A percentile compares a stretch with the other conserved stretches of the same genome.
These are phyloP conservation scores for Mediolabrus comicus DNA, from an alignment of 108 stramenopile genomes.

Conservation along the genomic window DNA sequence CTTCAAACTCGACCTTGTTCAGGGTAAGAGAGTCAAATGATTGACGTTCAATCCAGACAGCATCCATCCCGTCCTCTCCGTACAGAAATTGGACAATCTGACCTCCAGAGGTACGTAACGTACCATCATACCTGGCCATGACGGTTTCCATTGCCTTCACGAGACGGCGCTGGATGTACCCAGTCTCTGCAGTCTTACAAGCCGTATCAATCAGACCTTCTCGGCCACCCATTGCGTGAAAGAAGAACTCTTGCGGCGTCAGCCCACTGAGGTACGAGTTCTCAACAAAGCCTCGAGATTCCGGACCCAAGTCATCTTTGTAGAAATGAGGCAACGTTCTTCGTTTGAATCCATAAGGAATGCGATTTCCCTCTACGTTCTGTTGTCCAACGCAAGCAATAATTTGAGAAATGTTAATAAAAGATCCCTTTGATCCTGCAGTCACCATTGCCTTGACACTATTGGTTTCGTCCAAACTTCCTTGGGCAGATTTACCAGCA, in stretches of 20 bases:
- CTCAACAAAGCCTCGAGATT: constrained; percentile 98
- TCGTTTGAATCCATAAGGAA: constrained; percentile 96
- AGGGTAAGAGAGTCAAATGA: constrained; percentile 86
- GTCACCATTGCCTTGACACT: constrained; percentile 98
- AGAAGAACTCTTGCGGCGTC: constrained; percentile 99
- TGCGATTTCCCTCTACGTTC: constrained; percentile 99
- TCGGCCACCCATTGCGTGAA: constrained; percentile 99
- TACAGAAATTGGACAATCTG: constrained; percentile 98
- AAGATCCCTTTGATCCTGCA: constrained; percentile 97
- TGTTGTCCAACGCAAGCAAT: constrained; percentile 99
- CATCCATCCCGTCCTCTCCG: constrained; percentile 99
- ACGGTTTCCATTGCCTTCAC: constrained; percentile 99
- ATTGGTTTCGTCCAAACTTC: constrained; percentile 91
- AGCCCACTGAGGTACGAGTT: constrained; percentile 98
- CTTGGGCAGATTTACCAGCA: constrained; percentile 94
- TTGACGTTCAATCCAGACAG: constrained; percentile 97
- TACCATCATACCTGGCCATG: constrained; percentile 97
- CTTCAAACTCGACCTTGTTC: constrained; percentile 76
- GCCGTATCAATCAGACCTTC: constrained; percentile 99
- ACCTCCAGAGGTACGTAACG: constrained; percentile 89
- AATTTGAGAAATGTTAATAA: constrained; percentile 99
- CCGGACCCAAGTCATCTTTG: constrained; percentile 98
- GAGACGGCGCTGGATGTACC: constrained; percentile 98
- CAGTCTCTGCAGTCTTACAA: constrained; percentile 99
- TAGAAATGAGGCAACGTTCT: constrained; percentile 98